Base-by-base conservation (phyloP, 164 flowering plant genomes). In the Nymphaea colorata region DNA sequence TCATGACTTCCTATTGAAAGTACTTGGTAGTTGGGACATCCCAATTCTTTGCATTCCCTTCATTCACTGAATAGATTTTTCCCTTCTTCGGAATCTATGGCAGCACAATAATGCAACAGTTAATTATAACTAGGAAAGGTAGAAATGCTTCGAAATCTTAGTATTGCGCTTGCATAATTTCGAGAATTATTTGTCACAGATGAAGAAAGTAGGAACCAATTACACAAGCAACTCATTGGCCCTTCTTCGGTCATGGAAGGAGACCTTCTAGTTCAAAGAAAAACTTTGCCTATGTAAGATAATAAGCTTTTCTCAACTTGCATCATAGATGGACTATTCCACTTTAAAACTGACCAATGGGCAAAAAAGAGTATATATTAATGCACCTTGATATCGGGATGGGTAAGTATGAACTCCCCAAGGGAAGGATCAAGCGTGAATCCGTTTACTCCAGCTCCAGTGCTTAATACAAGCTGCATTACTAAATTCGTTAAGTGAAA, bases 31-130 rank as follows among this genome's bases (percentile, higher is more conserved):
- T 92, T 68, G 99, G 94, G 53, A 72, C 83, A 81, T 95, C 99
- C 98, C 99, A 95, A 78, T 92, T 84, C 79, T 85, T 87, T 53
- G 96, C 96, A 84, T 95, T 95, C 78, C 99, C 99, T 85, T 95
- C 99, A 70, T 95, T 95, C 57, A 95, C 97, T 4, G 99, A 95
- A 72, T 95, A 95, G 62, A 95, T 92, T 78, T 92, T 95, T 59
- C 99, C 98, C 69, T 89, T 92, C 76, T 89, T 95, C 59, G 99
- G 99, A 69, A 90, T 89, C 98, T 95, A 75, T 43, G n/a, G 55
- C 59, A 74, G 8, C 64, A 25, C 41, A 63, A 18, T 57, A 44
- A 8, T 45, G 41, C 17, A 10, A 61, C 45, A 51, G 36, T 25
- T 25, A 25, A 25, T 25, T 16, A 44, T 65, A 43, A 69, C 5